Base-by-base conservation (phyloP, 2,329 filamentous ascomycete genomes). In the Paecilomyces fulvus region DNA sequence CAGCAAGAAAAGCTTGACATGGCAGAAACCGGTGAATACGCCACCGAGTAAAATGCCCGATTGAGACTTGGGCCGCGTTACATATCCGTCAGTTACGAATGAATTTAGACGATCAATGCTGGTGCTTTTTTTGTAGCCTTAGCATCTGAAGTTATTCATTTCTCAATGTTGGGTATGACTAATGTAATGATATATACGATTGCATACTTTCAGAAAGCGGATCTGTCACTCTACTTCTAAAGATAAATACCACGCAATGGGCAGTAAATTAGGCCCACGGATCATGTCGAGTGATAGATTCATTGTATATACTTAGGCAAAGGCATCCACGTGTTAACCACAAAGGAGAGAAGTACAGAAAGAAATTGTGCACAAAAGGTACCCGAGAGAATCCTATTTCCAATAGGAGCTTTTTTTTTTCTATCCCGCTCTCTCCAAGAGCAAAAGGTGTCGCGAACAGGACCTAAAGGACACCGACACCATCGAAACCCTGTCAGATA, bases 1-100 rank as follows among this genome's bases (percentile, higher is more conserved):
- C 92, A 97, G 73, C 90, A 95, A 75, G 90, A 95, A 75, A 92
- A 90, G 77, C 76, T 88, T 59, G 88, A 90, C 52, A 62, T 69
- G 56, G 49, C 55, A 17, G 72, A 72, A 43, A 64, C 64, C 52
- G 64, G 61, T 50, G 60, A 58, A 23, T 55, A 65, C 30, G 58
- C 63, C 55, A 60, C 63, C 55, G 67, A 70, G 51, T 67, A 60
- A 30, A 31, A 48, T 17, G 30, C 23, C 48, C 14, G 21, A 21
- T 51, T 52, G 30, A 49, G 10, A 9, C n/a, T 43, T 20, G 5
- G 52, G 64, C 63, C 63, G 65, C 58, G 65, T 64, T 65, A 66
- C 58, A 64, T 55, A 52, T 43, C 37, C 37, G 37, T 43, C 37
- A 43, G n/a, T n/a, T 43, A 43, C 37, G 37, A 43, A n/a, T 43